These are phyloP conservation scores for Grigorovia transvaalensis DNA, from an alignment of 805 yeast species.

Conservation along the genomic window DNA sequence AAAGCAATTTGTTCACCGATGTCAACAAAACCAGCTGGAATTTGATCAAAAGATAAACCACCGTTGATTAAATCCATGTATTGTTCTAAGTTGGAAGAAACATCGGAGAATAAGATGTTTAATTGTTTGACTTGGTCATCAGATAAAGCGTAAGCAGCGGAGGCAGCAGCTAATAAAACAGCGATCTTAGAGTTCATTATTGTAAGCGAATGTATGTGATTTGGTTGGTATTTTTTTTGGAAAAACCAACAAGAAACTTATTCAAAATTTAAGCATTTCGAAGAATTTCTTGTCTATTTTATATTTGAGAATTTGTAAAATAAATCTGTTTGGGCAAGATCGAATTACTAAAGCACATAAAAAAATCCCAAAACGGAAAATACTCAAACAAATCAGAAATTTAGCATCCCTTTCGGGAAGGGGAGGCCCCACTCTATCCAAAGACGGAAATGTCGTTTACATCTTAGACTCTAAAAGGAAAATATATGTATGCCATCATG, in stretches of 20 bases:
- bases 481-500: not conserved
- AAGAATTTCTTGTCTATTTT: no score
- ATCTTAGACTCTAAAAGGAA: not conserved
- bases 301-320: not conserved
- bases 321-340: not conserved
- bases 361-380: not conserved
- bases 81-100: slow-evolving; percentile 5
- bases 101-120: slow-evolving; percentile 11
- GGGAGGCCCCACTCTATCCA: not conserved
- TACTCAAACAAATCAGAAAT: not conserved
- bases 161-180: slow-evolving; percentile 7
- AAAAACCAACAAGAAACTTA: not conserved
- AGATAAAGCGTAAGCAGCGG: slow-evolving; percentile 8
- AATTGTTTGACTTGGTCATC: slow-evolving; percentile 10
- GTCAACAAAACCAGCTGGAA: slow-evolving; percentile 13
- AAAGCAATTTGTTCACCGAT: slow-evolving; percentile 8
- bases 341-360: not conserved
- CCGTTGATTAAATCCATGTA: slow-evolving; percentile 8
- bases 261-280: not conserved
- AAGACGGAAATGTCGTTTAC: not conserved
- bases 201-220: slow-evolving; percentile 7
- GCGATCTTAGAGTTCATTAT: slow-evolving; percentile 9
- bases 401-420: not conserved
- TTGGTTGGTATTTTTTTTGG: not conserved
- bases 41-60: slow-evolving; percentile 5